Percentiles rank a stretch among this genome's conserved stretches.
phyloP scores from a whole-genome alignment of 164 flowering plant species.

The Pachysandra terminalis region DNA sequence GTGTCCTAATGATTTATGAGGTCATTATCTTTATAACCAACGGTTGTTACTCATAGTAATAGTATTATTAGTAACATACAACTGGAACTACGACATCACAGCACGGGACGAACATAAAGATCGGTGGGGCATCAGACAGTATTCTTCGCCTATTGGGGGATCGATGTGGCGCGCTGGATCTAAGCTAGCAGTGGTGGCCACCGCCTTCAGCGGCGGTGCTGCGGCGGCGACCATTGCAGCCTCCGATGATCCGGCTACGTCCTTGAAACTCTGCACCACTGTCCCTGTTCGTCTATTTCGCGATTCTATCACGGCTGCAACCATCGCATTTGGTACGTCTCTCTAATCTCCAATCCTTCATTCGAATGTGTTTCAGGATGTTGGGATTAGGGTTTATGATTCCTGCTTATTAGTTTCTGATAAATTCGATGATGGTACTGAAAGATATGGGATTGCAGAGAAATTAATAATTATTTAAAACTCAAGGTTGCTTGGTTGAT shows the following conservation, averaged over 20 bases:
- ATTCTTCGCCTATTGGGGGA: conserved; percentile 13
- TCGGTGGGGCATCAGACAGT: no score
- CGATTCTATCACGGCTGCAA: conserved; percentile 66
- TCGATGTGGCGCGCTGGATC: conserved; percentile 49
- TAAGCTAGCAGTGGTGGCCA: conserved; percentile 40
- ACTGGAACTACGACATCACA: no score
- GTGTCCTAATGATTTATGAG: no score
- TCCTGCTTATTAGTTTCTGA: neutral
- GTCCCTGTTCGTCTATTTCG: conserved; percentile 82
- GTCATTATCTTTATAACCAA: no score
- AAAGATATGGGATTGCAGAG: no score
- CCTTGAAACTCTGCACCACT: conserved; percentile 65
- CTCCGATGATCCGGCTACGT: conserved; percentile 63
- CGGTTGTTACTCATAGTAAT: no score
- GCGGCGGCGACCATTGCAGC: conserved; percentile 49
- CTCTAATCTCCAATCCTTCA: neutral
- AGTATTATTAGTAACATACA: no score
- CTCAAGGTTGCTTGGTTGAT: no score
- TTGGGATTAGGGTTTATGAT: neutral
- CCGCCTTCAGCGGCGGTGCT: conserved; percentile 54
- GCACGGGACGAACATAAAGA: no score
- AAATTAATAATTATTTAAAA: no score
- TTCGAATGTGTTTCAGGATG: neutral
- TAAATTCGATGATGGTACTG: neutral
- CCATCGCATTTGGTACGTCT: conserved; percentile 61